Conservation (phyloP, 2,329 filamentous ascomycete genomes). For the Verticillium longisporum region DNA sequence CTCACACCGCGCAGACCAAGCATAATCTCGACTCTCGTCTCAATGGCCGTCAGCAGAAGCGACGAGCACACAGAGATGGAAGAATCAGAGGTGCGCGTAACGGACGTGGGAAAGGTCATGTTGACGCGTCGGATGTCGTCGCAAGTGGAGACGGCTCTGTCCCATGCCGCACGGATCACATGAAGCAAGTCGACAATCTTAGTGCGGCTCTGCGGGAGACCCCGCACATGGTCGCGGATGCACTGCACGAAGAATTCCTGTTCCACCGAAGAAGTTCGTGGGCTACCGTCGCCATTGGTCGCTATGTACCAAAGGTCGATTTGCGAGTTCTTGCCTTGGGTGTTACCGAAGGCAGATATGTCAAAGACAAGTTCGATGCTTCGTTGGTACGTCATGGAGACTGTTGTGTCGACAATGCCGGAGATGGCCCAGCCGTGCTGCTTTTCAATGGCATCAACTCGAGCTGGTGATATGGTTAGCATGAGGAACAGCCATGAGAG, state of each 20-base stretch:
- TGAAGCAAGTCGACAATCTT: constrained; percentile 50
- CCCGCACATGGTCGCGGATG: constrained; percentile 61
- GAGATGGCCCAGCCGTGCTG: constrained; percentile 66
- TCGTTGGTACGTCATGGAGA: constrained; percentile 69
- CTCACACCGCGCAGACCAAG: constrained; percentile 47
- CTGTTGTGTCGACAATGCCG: constrained; percentile 50
- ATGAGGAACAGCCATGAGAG: not conserved
- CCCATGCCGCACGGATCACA: constrained; percentile 59
- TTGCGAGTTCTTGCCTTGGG: constrained; percentile 31
- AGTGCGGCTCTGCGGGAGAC: constrained; percentile 50
- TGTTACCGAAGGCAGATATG: constrained; percentile 48
- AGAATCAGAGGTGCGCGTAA: constrained; percentile 58
- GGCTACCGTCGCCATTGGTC: constrained; percentile 44
- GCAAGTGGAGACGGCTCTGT: constrained; percentile 51
- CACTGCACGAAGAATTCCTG: constrained; percentile 71
- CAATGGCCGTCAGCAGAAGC: constrained; percentile 56
- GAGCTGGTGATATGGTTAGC: constrained; percentile 44
- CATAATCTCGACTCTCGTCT: constrained; percentile 61
- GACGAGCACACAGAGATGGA: constrained; percentile 54
- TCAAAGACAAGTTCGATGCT: constrained; percentile 72
- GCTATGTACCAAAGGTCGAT: constrained; percentile 69
- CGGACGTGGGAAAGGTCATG: constrained; percentile 56
- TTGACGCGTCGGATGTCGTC: constrained; percentile 56
- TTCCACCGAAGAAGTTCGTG: constrained; percentile 52
- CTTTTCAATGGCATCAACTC: constrained; percentile 59